phyloP scores from a whole-genome alignment of 495 filamentous ascomycete genomes.

The Xylaria palmicola region DNA sequence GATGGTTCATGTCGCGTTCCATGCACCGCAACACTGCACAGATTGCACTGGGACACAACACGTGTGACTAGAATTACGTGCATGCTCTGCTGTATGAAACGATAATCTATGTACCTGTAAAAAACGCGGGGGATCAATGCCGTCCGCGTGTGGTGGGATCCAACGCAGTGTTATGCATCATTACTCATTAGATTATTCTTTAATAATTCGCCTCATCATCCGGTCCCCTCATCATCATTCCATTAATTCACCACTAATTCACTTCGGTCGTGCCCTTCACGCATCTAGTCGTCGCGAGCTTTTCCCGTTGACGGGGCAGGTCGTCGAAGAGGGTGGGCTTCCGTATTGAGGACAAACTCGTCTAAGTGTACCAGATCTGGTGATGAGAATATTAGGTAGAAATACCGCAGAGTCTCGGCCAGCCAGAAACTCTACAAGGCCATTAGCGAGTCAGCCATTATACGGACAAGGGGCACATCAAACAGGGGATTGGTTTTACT shows the following conservation, averaged over 20 bases:
- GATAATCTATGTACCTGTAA: not conserved
- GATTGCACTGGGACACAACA: not conserved
- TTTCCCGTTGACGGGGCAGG: not conserved
- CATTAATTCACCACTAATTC: not conserved
- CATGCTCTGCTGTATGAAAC: not conserved
- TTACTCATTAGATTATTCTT: conserved; percentile 9
- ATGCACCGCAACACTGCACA: not conserved
- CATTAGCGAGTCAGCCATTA: not conserved
- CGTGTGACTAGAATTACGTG: not conserved
- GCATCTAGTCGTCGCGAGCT: not conserved
- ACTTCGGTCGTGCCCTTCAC: not conserved
- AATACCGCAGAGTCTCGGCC: conserved; percentile 80
- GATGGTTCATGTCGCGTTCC: too few species aligned
- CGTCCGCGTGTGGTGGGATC: not conserved
- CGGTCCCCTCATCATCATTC: not conserved
- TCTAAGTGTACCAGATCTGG: conserved; percentile 64
- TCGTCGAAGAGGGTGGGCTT: conserved; percentile 70
- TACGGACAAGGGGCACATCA: not conserved
- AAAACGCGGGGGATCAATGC: not conserved
- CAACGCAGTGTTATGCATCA: conserved; percentile 13
- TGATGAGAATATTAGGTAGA: conserved; percentile 78
- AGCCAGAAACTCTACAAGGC: conserved; percentile 48
- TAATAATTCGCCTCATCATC: not conserved
- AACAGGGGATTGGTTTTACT: not conserved
- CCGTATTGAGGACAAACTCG: conserved; percentile 60